phyloP scores from a whole-genome alignment of 148 eudicot genomes.

The Camellia granthamiana region DNA sequence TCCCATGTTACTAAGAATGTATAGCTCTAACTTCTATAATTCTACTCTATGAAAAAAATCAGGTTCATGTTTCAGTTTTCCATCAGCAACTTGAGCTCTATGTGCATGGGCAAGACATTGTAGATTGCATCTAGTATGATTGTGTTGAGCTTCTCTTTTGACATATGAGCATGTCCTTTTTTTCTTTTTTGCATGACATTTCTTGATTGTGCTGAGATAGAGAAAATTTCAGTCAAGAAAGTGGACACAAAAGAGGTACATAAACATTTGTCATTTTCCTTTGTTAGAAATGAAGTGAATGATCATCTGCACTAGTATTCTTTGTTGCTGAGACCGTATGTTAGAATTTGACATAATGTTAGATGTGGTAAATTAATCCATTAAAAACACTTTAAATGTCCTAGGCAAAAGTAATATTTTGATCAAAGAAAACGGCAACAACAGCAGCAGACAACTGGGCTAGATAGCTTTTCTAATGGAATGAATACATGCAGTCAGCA shows the following conservation, averaged over 20 bases:
- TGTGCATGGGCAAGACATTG: not conserved
- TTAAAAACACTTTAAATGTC: constrained; percentile 5
- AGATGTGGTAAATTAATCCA: not conserved
- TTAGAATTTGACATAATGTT: constrained; percentile 2
- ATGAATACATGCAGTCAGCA: constrained; percentile 24
- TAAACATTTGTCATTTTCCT: not conserved
- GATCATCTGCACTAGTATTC: not conserved
- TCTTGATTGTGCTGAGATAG: constrained; percentile 28
- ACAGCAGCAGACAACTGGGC: constrained; percentile 33
- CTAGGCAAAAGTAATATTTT: constrained; percentile 82
- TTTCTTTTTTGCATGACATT: constrained; percentile 24
- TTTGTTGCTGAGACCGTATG: not conserved
- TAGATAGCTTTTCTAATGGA: constrained; percentile 41
- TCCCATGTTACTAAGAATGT: not conserved
- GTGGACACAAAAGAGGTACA: constrained; percentile 81
- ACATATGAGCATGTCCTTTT: not conserved
- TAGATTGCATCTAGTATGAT: not conserved
- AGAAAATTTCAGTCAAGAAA: constrained; percentile 59
- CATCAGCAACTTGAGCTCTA: not conserved
- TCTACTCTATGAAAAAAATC: not conserved
- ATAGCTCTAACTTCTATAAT: not conserved
- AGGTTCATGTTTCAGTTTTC: not conserved
- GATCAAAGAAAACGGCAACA: constrained; percentile 82
- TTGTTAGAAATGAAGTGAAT: not conserved
- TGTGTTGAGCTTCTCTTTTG: constrained; percentile 1